Conservation (phyloP, 331 rosid genomes). For the Malus hybrid region DNA sequence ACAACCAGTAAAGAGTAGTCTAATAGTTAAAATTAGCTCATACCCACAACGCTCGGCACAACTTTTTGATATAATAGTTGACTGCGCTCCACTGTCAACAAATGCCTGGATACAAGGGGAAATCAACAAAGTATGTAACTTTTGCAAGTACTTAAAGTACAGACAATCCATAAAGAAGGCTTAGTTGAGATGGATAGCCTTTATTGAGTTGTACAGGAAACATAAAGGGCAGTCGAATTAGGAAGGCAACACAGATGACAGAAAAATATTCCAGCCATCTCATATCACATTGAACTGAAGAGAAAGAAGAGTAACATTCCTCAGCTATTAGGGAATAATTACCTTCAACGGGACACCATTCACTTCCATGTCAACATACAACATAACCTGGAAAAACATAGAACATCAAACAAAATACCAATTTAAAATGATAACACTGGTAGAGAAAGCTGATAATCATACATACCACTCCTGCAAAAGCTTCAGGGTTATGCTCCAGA, state of each 20-base stretch:
- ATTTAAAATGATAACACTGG: not conserved
- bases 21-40: conserved; percentile 18
- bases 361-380: conserved; percentile 98
- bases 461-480: conserved; percentile 93
- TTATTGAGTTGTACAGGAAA: not conserved
- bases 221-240: not conserved
- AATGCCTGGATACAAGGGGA: conserved; percentile 61
- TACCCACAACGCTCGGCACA: conserved; percentile 98
- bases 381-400: conserved; percentile 61
- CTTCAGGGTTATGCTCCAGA: conserved; percentile 90
- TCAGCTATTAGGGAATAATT: conserved; percentile 10
- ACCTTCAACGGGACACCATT: conserved; percentile 95
- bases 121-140: not conserved
- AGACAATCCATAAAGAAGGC: not conserved
- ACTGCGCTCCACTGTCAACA: conserved; percentile 98
- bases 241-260: conserved; percentile 6
- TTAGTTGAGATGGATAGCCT: not conserved
- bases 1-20: not conserved
- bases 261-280: not conserved
- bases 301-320: not conserved
- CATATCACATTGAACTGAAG: not conserved
- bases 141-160: not conserved
- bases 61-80: conserved; percentile 92
- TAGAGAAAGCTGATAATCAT: conserved; percentile 1
- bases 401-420: not conserved